Base-by-base conservation (phyloP, 306 rosid species). In the Rosa persica region DNA sequence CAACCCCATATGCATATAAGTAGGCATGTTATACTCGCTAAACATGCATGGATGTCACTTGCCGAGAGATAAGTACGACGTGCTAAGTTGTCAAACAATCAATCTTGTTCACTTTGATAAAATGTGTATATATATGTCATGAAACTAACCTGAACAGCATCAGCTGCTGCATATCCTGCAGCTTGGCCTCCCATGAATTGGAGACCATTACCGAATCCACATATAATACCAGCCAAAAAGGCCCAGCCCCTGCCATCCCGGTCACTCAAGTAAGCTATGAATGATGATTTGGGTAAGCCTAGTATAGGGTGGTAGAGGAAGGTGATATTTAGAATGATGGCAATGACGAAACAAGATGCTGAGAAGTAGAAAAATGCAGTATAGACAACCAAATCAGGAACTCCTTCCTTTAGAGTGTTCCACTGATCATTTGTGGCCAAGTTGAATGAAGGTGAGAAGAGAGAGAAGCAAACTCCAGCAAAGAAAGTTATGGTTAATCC, bases 151-250 rank as follows among this genome's bases (percentile, higher is more conserved):
- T 95, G 94, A 27, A 93, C 99, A 2, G 99, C 95, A 89, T 95
- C 99, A 60, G 99, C 99, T 54, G 99, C 98, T 9, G 99, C 99
- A 81, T 95, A 95, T 42, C 99, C 99, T 12, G 98, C 98, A 62
- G 98, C 97, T 83, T 95, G 89, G 36, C 99, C 99, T 20, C 98
- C 98, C 99, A 95, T 95, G 72, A 95, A 95, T 77, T 95, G 93
- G 69, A 95, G 95, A 8, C 98, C 99, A 73, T 95, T 93, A 27
- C 99, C 99, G 67, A 87, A 93, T 4, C 99, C 99, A 70, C 99
- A 95, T 74, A 95, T 86, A 12, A 93, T 12, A 39, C 99, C 98
- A 22, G 99, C 99, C 85, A 95, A 82, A 23, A 95, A 38, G 78
- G 99, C 97, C 99, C 93, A 95, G 3, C 92, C 90, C 83, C 99